A percentile compares a stretch with the other conserved stretches of the same genome.
These are phyloP conservation scores for Globisporangium cylindrosporum DNA, from an alignment of 352 stramenopile genomes.

Conservation along the genomic window DNA sequence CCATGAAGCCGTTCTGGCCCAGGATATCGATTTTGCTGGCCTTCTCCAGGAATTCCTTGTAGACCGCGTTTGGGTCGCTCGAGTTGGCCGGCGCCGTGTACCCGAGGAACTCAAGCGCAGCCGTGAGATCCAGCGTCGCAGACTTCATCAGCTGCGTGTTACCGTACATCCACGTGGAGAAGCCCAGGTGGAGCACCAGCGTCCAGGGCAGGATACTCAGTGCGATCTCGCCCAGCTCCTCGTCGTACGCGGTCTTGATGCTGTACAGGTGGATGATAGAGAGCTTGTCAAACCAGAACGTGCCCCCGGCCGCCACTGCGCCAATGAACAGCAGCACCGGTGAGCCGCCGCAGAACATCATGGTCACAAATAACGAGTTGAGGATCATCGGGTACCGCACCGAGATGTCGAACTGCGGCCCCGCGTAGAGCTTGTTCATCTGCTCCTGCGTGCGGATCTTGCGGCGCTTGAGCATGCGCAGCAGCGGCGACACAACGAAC, in stretches of 20 bases:
- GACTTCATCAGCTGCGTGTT: slow-evolving; percentile 67
- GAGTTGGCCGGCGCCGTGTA: slow-evolving; percentile 24
- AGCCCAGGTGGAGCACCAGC: slow-evolving; percentile 61
- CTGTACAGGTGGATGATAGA: slow-evolving; percentile 72
- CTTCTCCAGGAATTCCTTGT: slow-evolving; percentile 39
- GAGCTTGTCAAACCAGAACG: slow-evolving; percentile 84
- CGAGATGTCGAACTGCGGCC: slow-evolving; percentile 69
- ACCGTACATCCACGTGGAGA: slow-evolving; percentile 85
- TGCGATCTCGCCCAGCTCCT: slow-evolving; percentile 62
- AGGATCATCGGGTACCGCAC: slow-evolving; percentile 81
- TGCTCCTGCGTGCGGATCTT: slow-evolving; percentile 62
- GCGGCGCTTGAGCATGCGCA: slow-evolving; percentile 33
- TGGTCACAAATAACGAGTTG: slow-evolving; percentile 84
- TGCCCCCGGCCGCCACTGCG: slow-evolving; percentile 48
- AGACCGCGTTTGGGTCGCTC: slow-evolving; percentile 38
- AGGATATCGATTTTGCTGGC: slow-evolving; percentile 46
- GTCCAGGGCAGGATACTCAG: slow-evolving; percentile 66
- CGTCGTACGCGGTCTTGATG: slow-evolving; percentile 79
- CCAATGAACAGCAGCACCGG: slow-evolving; percentile 80
- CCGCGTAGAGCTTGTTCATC: slow-evolving; percentile 80
- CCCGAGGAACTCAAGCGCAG: slow-evolving; percentile 36
- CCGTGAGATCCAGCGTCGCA: slow-evolving; percentile 39
- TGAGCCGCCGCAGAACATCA: slow-evolving; percentile 78
- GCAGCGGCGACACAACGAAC: slow-evolving; percentile 52
- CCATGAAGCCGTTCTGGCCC: slow-evolving; percentile 51